A percentile compares a stretch with the other conserved stretches of the same genome.
Conservation (phyloP, 352 stramenopile genomes). For the Phytophthora aleatoria region DNA sequence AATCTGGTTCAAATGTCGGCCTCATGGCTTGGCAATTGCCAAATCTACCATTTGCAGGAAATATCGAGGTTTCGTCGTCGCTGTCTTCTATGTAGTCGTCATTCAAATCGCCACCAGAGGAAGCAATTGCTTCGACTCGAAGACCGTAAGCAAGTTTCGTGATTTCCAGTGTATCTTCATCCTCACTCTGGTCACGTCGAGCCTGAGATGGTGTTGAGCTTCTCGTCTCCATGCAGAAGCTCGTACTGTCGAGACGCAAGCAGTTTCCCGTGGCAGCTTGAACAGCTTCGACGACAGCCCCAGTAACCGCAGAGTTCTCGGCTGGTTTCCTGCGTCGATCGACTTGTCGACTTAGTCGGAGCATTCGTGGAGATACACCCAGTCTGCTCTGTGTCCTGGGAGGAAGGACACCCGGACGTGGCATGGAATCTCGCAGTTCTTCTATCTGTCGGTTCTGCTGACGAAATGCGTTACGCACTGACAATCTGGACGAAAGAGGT, state of each 20-base stretch:
- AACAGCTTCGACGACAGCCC: slow-evolving; percentile 23
- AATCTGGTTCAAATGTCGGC: slow-evolving; percentile 17
- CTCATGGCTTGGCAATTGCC: slow-evolving; percentile 16
- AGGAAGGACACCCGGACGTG: slow-evolving; percentile 22
- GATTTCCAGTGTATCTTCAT: slow-evolving; percentile 13
- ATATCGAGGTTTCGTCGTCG: slow-evolving; percentile 27
- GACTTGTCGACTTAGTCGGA: slow-evolving; percentile 47
- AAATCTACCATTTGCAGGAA: slow-evolving; percentile 6
- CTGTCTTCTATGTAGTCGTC: slow-evolving; percentile 9
- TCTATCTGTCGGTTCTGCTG: slow-evolving; percentile 43
- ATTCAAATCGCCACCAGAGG: background rate
- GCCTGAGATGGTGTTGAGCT: background rate
- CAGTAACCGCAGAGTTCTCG: slow-evolving; percentile 8
- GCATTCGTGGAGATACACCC: slow-evolving; percentile 50
- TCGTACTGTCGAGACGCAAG: slow-evolving; percentile 14
- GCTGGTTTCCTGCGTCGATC: slow-evolving; percentile 16
- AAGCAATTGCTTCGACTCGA: slow-evolving; percentile 3
- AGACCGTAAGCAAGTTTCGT: slow-evolving; percentile 6
- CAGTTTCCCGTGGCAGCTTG: slow-evolving; percentile 27
- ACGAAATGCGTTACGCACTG: slow-evolving; percentile 55
- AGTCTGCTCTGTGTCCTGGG: slow-evolving; percentile 17
- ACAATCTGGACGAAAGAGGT: slow-evolving; percentile 51
- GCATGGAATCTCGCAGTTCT: slow-evolving; percentile 35
- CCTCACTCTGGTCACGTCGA: slow-evolving; percentile 2
- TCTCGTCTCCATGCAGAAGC: slow-evolving; percentile 16